A percentile compares a stretch with the other conserved stretches of the same genome.
Evolutionary conservation across 352 stramenopile genomes (phyloP).

Genomic region (Phytopythium oedochilum): DNA sequence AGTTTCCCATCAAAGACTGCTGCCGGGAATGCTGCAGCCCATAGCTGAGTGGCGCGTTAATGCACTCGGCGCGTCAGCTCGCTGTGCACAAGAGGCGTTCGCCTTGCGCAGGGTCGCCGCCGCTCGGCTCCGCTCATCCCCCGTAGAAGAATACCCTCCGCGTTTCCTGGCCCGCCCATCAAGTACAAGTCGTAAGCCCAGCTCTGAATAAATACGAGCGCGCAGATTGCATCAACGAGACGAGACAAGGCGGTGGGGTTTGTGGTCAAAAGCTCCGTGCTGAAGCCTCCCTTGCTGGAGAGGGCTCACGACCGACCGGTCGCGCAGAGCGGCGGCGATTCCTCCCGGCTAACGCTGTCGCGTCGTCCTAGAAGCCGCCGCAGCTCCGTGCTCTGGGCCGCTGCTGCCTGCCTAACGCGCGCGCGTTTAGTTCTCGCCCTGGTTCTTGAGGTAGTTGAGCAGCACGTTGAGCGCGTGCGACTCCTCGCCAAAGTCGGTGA

Average conservation of each 20-base stretch:
- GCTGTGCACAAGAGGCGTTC: too few relatives aligned
- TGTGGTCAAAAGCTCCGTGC: constrained; percentile 34
- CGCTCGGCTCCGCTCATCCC: too few relatives aligned
- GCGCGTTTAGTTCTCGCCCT: constrained; percentile 81
- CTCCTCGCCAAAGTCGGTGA: constrained; percentile 99
- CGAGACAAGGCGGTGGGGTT: not conserved
- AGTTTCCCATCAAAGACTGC: too few relatives aligned
- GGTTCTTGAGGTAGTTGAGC: constrained; percentile 98
- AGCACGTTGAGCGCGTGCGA: constrained; percentile 97
- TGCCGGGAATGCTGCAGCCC: too few relatives aligned
- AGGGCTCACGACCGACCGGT: not conserved
- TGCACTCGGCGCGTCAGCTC: not conserved
- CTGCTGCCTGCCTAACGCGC: too few relatives aligned
- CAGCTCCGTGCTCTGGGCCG: too few relatives aligned
- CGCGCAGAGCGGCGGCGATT: not conserved
- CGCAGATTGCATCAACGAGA: not conserved
- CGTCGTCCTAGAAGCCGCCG: not conserved
- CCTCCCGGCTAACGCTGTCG: not conserved
- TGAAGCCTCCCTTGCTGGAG: constrained; percentile 18
- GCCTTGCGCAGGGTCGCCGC: too few relatives aligned
- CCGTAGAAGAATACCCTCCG: too few relatives aligned
- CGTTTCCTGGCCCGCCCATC: too few relatives aligned
- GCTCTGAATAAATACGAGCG: not conserved
- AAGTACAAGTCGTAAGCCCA: constrained; percentile 3
- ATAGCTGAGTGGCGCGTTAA: too few relatives aligned